Evolutionary conservation across 2,329 filamentous ascomycete genomes (phyloP).

Genomic region (Colletotrichum sansevieriae): DNA sequence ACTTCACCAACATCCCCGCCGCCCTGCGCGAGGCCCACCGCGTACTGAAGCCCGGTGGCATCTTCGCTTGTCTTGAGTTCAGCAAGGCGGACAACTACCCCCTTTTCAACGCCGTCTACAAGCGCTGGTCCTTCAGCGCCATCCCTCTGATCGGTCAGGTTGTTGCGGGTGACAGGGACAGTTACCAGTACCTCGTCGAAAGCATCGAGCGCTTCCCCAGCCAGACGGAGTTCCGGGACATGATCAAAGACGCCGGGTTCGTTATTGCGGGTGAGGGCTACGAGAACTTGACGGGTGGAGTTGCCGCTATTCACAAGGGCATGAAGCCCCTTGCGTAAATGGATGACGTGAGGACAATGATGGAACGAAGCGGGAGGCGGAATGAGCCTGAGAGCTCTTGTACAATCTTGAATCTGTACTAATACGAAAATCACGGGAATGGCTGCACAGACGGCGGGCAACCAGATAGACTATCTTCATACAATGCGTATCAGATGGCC

Average conservation of each 20-base stretch:
- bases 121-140: slow-evolving; percentile 93
- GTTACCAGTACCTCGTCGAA: slow-evolving; percentile 98
- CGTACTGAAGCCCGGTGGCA: slow-evolving; percentile 91
- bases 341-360: not conserved
- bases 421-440: slow-evolving; percentile 9
- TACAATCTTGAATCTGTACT: slow-evolving; percentile 34
- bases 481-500: slow-evolving; percentile 22
- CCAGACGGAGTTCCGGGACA: slow-evolving; percentile 84
- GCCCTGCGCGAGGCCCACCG: slow-evolving; percentile 87
- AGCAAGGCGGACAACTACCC: slow-evolving; percentile 82
- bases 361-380: not conserved
- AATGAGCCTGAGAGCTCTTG: slow-evolving; percentile 19
- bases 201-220: slow-evolving; percentile 94
- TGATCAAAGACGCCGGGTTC: slow-evolving; percentile 90
- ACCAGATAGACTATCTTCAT: slow-evolving; percentile 19
- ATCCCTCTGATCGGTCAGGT: slow-evolving; percentile 97
- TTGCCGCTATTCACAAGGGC: slow-evolving; percentile 96
- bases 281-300: slow-evolving; percentile 91
- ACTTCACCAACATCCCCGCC: slow-evolving; percentile 91
- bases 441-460: slow-evolving; percentile 16
- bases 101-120: slow-evolving; percentile 87
- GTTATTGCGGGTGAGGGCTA: slow-evolving; percentile 84
- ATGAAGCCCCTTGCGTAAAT: slow-evolving; percentile 76
- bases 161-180: slow-evolving; percentile 92
- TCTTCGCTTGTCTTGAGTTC: slow-evolving; percentile 98